These are phyloP conservation scores for Phytopythium chamaehyphon DNA, from an alignment of 352 stramenopile genomes.

Conservation along the genomic window DNA sequence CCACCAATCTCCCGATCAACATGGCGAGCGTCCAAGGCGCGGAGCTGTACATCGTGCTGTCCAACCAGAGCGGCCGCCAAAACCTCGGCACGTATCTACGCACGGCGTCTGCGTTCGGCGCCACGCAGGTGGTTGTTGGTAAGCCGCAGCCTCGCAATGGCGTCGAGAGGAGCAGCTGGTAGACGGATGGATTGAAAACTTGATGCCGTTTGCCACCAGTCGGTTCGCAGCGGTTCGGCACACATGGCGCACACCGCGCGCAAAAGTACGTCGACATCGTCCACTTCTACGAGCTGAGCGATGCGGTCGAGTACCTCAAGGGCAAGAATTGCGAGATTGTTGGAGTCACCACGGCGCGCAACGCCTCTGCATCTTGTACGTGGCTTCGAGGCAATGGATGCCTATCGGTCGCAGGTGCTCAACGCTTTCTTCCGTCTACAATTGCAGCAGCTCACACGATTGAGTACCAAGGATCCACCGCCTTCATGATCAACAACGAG, in stretches of 20 bases:
- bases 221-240: constrained; percentile 71
- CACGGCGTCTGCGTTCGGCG: constrained; percentile 68
- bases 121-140: constrained; percentile 74
- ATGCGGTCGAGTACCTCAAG: constrained; percentile 57
- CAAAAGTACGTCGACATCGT: constrained; percentile 80
- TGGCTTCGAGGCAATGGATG: constrained; percentile 2
- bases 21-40: constrained; percentile 8
- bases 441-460: constrained; percentile 40
- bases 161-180: neutral
- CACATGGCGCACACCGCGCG: constrained; percentile 66
- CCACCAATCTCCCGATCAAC: constrained; percentile 5
- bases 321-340: constrained; percentile 54
- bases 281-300: constrained; percentile 63
- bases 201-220: constrained; percentile 30
- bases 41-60: constrained; percentile 71
- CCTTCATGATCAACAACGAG: constrained; percentile 80
- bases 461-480: constrained; percentile 47
- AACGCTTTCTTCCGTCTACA: neutral
- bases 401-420: neutral
- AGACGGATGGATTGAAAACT: neutral
- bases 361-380: constrained; percentile 21
- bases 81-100: constrained; percentile 79
- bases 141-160: constrained; percentile 5
- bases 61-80: constrained; percentile 64
- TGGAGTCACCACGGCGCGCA: constrained; percentile 31